phyloP scores from a whole-genome alignment of 2,329 filamentous ascomycete species.

The Geosmithia flava region DNA sequence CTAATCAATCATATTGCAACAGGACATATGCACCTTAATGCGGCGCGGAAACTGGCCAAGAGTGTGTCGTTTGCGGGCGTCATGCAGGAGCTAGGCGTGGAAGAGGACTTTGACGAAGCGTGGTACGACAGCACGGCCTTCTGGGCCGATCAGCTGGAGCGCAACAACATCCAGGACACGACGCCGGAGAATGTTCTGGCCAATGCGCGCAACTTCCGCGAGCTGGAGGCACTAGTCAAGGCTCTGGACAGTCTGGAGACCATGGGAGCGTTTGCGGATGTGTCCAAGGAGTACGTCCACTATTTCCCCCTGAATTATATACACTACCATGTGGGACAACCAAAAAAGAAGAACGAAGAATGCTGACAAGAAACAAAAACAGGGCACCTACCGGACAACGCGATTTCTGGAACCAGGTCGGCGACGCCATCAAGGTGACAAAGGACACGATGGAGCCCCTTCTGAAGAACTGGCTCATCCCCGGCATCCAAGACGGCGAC shows the following conservation, averaged over 20 bases:
- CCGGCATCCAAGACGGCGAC: constrained; percentile 43
- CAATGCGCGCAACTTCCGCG: constrained; percentile 51
- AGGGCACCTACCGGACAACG: constrained; percentile 23
- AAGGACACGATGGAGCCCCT: constrained; percentile 47
- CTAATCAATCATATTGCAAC: background rate
- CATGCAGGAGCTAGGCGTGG: constrained; percentile 25
- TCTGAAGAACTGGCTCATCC: constrained; percentile 51
- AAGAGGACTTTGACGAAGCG: constrained; percentile 21
- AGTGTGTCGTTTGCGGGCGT: constrained; percentile 38
- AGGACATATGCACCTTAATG: constrained; percentile 3
- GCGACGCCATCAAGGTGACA: constrained; percentile 37
- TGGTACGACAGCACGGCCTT: constrained; percentile 26
- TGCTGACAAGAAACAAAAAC: constrained; percentile 12
- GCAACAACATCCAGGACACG: constrained; percentile 19
- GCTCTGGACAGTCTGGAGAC: constrained; percentile 58
- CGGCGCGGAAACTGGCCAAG: constrained; percentile 15
- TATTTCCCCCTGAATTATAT: background rate
- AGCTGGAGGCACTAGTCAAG: constrained; percentile 55
- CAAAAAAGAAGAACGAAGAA: background rate
- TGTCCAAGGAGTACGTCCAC: constrained; percentile 32
- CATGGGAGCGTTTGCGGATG: constrained; percentile 42
- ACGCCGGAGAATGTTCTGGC: constrained; percentile 30
- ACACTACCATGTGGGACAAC: constrained; percentile 8
- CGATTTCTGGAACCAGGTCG: constrained; percentile 42
- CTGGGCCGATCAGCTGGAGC: constrained; percentile 23